A percentile compares a stretch with the other conserved stretches of the same genome.
Conservation (phyloP, 768 basidiomycete genomes). For the Boletus bicolor region DNA sequence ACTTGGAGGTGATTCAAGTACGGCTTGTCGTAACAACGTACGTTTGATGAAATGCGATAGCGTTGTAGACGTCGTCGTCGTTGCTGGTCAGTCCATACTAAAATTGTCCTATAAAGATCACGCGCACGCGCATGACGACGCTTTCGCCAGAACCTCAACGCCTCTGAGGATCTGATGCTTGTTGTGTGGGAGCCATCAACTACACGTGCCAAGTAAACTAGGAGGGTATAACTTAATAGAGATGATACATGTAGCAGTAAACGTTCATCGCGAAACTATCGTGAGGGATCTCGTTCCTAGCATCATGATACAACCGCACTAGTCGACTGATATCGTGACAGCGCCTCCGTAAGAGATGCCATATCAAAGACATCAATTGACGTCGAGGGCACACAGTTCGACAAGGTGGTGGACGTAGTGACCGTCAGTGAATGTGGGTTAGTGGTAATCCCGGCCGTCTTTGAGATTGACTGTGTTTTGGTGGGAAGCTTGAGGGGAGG, state of each 20-base stretch:
- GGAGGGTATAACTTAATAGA: conserved; percentile 8
- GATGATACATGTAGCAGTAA: conserved; percentile 1
- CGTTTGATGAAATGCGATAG: conserved; percentile 1
- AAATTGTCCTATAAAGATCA: not conserved
- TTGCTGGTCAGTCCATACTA: not conserved
- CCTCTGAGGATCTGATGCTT: not conserved
- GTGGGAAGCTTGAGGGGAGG: conserved; percentile 4
- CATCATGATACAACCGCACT: conserved; percentile 10
- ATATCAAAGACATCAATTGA: conserved; percentile 24
- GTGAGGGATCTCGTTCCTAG: not conserved
- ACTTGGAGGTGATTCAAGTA: not conserved
- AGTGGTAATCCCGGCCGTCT: not conserved
- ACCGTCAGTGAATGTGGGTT: conserved; percentile 11
- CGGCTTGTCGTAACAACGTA: not conserved
- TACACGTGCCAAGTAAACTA: conserved; percentile 10
- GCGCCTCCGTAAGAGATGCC: conserved; percentile 22
- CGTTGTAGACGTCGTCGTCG: not conserved
- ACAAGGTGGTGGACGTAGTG: conserved; percentile 6
- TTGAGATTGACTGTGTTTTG: conserved; percentile 14
- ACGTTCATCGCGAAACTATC: conserved; percentile 6
- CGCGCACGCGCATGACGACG: not conserved
- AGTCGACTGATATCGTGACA: conserved; percentile 26
- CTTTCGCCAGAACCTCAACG: not conserved
- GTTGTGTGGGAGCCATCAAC: conserved; percentile 3
- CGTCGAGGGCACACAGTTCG: conserved; percentile 2